Evolutionary conservation across 2,329 filamentous ascomycete genomes (phyloP).

Genomic region (Ophiostoma perfectum): DNA sequence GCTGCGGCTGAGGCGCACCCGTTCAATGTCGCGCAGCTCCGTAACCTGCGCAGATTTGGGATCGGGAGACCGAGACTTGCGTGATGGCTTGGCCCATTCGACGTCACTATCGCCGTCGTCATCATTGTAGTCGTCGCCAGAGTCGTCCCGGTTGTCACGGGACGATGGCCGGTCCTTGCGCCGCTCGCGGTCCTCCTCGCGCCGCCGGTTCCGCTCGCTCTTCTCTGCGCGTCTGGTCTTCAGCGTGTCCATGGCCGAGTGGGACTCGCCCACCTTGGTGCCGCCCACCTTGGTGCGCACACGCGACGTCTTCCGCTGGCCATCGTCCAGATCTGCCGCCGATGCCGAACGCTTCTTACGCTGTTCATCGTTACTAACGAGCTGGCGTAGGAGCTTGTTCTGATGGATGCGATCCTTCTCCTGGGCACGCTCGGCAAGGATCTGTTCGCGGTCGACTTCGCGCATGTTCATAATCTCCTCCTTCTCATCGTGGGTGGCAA

Average conservation of each 20-base stretch:
- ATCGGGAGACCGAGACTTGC: conserved; percentile 47
- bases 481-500: conserved; percentile 67
- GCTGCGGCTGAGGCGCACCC: conserved; percentile 73
- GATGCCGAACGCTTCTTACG: conserved; percentile 74
- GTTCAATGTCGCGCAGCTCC: conserved; percentile 74
- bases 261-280: conserved; percentile 62
- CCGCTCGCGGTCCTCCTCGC: conserved; percentile 58
- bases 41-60: conserved; percentile 63
- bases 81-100: conserved; percentile 60
- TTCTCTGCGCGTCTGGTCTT: conserved; percentile 59
- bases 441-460: conserved; percentile 84
- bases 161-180: conserved; percentile 45
- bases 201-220: conserved; percentile 57
- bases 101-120: conserved; percentile 69
- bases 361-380: conserved; percentile 63
- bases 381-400: conserved; percentile 72
- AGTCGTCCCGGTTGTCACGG: conserved; percentile 28
- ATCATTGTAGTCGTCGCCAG: conserved; percentile 46
- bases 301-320: conserved; percentile 66
- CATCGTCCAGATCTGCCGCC: conserved; percentile 71
- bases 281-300: conserved; percentile 63
- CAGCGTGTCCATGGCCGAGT: conserved; percentile 65
- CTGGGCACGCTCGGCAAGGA: conserved; percentile 79
- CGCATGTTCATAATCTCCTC: conserved; percentile 76
- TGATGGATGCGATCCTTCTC: conserved; percentile 78